Conservation (phyloP, 2,329 filamentous ascomycete species). For the Bipolaris zeicola region DNA sequence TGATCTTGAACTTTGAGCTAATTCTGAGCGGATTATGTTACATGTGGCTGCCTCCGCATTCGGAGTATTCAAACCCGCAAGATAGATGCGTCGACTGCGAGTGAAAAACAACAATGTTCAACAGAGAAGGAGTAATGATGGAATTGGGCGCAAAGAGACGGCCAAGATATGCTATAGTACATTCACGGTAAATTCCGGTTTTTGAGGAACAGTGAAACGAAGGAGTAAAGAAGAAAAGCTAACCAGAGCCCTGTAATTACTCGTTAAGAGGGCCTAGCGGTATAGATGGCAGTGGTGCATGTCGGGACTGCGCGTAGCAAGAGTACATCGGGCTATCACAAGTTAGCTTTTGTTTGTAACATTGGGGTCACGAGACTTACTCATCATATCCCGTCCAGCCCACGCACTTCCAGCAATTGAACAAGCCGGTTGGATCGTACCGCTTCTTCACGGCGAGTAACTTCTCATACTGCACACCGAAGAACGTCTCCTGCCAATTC, state of each 20-base stretch:
- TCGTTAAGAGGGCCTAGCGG: constrained; percentile 26
- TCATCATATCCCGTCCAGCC: constrained; percentile 44
- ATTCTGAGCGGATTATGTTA: too few species aligned
- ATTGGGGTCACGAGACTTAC: constrained; percentile 22
- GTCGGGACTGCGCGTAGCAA: constrained; percentile 34
- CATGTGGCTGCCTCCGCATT: neutral
- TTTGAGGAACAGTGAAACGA: neutral
- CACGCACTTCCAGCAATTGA: constrained; percentile 48
- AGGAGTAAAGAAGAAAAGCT: neutral
- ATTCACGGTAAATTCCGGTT: neutral
- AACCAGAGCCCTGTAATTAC: neutral
- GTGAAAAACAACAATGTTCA: neutral
- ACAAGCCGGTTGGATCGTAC: constrained; percentile 41
- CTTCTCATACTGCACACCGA: constrained; percentile 39
- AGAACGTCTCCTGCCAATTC: constrained; percentile 45
- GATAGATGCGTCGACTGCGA: neutral
- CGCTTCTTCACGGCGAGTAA: constrained; percentile 36
- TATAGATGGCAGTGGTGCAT: constrained; percentile 27
- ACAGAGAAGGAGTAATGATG: neutral
- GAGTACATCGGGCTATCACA: constrained; percentile 35
- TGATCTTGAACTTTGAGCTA: neutral
- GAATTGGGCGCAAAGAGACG: neutral
- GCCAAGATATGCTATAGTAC: neutral
- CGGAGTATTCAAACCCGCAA: neutral
- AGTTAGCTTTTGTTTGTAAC: constrained; percentile 12